phyloP scores from a whole-genome alignment of 345 rosid species.

The Cardamine occulta region DNA sequence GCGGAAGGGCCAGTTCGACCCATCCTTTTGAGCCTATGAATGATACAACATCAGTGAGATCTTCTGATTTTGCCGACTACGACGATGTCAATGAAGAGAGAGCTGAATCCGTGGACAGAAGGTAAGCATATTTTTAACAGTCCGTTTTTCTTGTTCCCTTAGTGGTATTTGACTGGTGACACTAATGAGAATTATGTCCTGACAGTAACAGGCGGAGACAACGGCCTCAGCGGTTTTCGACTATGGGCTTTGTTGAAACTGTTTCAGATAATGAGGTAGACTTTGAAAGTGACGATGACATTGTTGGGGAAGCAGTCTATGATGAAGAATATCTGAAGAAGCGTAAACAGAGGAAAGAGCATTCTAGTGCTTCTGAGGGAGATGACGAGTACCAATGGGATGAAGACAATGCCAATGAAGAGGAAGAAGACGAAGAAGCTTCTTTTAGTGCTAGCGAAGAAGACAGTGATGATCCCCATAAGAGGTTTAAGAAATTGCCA shows the following conservation, averaged over 20 bases:
- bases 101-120: conserved; percentile 59
- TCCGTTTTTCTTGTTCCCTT: conserved; percentile 3
- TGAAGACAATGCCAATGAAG: conserved; percentile 75
- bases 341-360: conserved; percentile 64
- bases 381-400: conserved; percentile 95
- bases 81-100: conserved; percentile 63
- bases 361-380: conserved; percentile 92
- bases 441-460: conserved; percentile 67
- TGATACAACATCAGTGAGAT: conserved; percentile 56
- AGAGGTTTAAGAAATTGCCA: conserved; percentile 61
- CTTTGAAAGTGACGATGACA: conserved; percentile 86
- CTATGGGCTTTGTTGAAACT: conserved; percentile 72
- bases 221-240: conserved; percentile 83
- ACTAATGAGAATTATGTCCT: conserved; percentile 3
- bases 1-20: conserved; percentile 54
- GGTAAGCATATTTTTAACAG: conserved; percentile 48
- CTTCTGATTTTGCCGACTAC: conserved; percentile 52
- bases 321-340: conserved; percentile 87
- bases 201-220: conserved; percentile 73
- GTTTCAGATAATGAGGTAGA: conserved; percentile 80
- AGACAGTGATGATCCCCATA: conserved; percentile 68
- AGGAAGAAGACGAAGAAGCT: conserved; percentile 72
- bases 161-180: neutral
- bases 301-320: conserved; percentile 92
- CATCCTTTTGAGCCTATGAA: conserved; percentile 51